Conservation (phyloP, 306 rosid species). For the Sechiopsis laciniata region DNA sequence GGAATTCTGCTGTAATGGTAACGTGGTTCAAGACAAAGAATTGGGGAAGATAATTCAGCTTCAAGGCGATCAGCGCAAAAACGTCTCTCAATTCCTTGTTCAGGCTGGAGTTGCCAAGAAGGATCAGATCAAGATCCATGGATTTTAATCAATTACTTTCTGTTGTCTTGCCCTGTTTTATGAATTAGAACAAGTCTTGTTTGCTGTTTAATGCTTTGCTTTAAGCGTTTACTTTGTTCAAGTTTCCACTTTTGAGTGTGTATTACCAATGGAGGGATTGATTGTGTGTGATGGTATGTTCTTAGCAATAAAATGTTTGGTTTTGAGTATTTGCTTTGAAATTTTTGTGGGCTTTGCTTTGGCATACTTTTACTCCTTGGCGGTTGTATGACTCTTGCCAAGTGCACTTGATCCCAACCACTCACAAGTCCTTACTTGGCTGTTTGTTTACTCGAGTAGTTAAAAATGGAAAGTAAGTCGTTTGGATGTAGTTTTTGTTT, state of each 20-base stretch:
- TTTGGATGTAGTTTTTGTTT: no score
- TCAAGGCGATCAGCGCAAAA: conserved; percentile 90
- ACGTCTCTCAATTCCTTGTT: conserved; percentile 60
- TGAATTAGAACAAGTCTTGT: neutral
- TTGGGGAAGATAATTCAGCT: conserved; percentile 81
- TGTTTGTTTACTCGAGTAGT: no score
- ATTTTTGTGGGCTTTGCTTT: no score
- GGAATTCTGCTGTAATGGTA: conserved; percentile 86
- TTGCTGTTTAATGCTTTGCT: neutral
- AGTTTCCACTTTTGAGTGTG: neutral
- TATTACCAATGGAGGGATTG: neutral
- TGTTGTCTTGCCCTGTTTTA: neutral
- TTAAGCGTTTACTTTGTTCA: neutral
- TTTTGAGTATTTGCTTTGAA: neutral
- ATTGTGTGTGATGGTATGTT: neutral
- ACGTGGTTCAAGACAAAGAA: conserved; percentile 85
- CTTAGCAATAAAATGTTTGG: neutral
- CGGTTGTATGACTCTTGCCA: no score
- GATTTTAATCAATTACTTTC: conserved; percentile 39
- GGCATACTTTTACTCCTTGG: no score
- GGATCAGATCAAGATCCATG: conserved; percentile 83
- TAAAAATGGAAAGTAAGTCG: no score
- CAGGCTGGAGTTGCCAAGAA: conserved; percentile 59
- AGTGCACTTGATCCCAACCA: no score
- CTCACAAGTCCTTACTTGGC: no score